phyloP scores from a whole-genome alignment of 352 stramenopile species.

The Blastocystis sp. region DNA sequence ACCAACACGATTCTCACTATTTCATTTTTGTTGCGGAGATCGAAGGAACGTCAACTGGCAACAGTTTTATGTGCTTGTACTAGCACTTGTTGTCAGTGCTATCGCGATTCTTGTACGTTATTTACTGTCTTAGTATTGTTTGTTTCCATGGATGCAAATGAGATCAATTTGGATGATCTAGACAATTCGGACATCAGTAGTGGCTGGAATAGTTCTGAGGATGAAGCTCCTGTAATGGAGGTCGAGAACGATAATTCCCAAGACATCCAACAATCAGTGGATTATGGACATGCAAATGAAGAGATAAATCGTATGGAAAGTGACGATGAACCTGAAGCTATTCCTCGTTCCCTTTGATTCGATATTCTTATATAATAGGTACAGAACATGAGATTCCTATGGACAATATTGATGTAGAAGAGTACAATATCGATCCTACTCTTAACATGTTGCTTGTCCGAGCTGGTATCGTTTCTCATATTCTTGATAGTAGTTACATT shows the following conservation, averaged over 20 bases:
- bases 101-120: conserved; percentile 22
- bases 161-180: conserved; percentile 29
- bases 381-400: conserved; percentile 46
- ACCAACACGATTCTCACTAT: neutral
- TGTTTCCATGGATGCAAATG: conserved; percentile 17
- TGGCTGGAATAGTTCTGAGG: conserved; percentile 37
- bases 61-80: conserved; percentile 48
- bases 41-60: neutral
- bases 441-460: neutral
- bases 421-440: neutral
- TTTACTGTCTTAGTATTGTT: neutral
- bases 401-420: neutral
- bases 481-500: conserved; percentile 23
- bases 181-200: conserved; percentile 57
- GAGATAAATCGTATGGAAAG: neutral
- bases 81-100: conserved; percentile 13
- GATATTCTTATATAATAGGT: neutral
- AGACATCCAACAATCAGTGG: too few species aligned
- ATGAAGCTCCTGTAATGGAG: conserved; percentile 37
- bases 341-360: neutral
- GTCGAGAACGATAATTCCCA: neutral
- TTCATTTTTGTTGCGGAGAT: neutral
- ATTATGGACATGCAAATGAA: neutral
- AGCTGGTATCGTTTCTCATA: conserved; percentile 13
- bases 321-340: conserved; percentile 4